Evolutionary conservation across 2,329 filamentous ascomycete genomes (phyloP), one percentile per base, ranked within the genome.

Genomic region (Arthroderma uncinatum): DNA sequence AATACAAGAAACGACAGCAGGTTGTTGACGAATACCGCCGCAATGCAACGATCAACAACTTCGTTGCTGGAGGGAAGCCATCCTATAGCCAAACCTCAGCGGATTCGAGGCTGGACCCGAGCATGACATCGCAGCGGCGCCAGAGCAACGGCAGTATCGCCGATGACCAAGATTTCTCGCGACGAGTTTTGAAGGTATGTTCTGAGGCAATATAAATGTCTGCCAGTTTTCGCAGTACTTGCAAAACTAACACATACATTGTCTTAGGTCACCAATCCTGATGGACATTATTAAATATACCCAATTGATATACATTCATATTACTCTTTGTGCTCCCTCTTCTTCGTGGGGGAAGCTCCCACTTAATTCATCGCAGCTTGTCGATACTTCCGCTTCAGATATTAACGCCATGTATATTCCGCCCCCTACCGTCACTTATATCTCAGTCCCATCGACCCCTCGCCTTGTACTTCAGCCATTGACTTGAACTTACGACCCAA

Each of bases 71-170:
- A 63, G 80, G 79, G 63, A 79, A 80, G 63, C 73, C 73, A 75
- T 34, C 30, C 3, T 80, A 67, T 78, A 81, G 84, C 60, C 78
- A 78, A 73, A 83, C 73, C 30, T 89, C 87, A 8, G 85, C 88
- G 74, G 92, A 97, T 69, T 85, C 87, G 42, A 83, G 92, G 57
- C 82, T 96, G 58, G 92, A 97, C 63, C 89, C 90, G 6, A 84
- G 79, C 57, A 82, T 90, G 62, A 85, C 94, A 80, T 85, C 86
- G 58, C 82, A 90, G 64, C 81, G 89, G 68, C 83, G 91, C 72
- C 81, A 92, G 76, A 96, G 92, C 74, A 89, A 93, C 67, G 92
- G 92, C 64, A 96, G 91, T 73, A 96, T 97, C 71, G 92, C 91
- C 55, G 92, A 97, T 71, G 94, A 96, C 74, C 84, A 95, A 74